Evolutionary conservation across 1,284 basidiomycete genomes (phyloP), one percentile per base, ranked within the genome.

Genomic region (Puccinia novopanici): DNA sequence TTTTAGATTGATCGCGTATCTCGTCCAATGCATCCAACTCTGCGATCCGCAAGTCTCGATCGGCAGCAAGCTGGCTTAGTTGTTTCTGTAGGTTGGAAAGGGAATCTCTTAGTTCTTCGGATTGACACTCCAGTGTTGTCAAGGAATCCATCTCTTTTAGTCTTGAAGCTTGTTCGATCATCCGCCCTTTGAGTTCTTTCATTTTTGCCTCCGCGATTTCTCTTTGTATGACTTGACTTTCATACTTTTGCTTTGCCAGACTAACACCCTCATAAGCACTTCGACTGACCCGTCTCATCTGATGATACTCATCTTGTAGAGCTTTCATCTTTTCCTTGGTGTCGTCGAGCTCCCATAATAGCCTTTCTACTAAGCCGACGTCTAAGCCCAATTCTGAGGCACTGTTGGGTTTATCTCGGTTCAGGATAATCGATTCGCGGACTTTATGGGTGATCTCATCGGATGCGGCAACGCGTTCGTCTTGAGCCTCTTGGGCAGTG

Each of bases 161-260:
- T 45, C 91, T 91, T 83, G 92, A 92, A 8, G 92, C 93, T 86
- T 98, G 95, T 6, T 94, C 93, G 77, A 94, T 93, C 19, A 98
- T 88, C 81, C 95, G 89, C 42, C 93, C 90, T 63, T 93, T 89
- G 52, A 99, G 87, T 71, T 92, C 89, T 22, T 91, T 92, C 82
- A 98, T 92, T 87, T 97, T 94, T 0, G 92, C 91, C 87, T 98
- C 95, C 1, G 93, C 93, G 82, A 97, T 95, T 30, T 92, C 90
- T 27, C 95, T 90, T 42, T 91, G 90, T 77, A 92, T 91, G 65
- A 94, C 89, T 86, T 98, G 95, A 80, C 90, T 90, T 85, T 97
- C 94, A 85, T 95, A 98, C 85, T 98, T 94, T 92, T 1, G 96
- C 37, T n/a, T 45, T 67, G 63, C 95, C 57, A 95, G 92, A 0